These are phyloP conservation scores for Dissoconium aciculare DNA, from an alignment of 2,329 filamentous ascomycete genomes.

Conservation along the genomic window DNA sequence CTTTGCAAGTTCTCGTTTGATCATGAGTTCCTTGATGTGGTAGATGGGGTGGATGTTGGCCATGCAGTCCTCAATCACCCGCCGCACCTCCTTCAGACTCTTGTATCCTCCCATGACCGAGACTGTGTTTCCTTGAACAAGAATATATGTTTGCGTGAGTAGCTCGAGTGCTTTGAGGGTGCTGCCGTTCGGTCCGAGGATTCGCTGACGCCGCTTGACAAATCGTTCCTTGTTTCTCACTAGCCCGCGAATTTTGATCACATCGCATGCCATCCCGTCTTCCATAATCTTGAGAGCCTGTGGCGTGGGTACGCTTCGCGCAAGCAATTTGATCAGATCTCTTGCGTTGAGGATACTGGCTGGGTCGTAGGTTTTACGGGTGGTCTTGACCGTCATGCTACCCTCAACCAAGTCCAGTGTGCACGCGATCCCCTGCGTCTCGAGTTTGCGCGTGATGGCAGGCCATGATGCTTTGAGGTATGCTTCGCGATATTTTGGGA, in stretches of 20 bases:
- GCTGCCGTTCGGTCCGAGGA: conserved; percentile 78
- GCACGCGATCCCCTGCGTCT: conserved; percentile 78
- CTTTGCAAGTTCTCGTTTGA: conserved; percentile 80
- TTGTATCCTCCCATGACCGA: conserved; percentile 84
- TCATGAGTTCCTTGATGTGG: conserved; percentile 92
- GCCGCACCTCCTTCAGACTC: conserved; percentile 78
- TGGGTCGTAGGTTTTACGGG: conserved; percentile 78
- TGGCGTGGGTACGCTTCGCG: conserved; percentile 79
- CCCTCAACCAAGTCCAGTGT: conserved; percentile 90
- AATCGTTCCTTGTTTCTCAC: conserved; percentile 92
- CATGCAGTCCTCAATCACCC: conserved; percentile 92
- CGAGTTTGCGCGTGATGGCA: conserved; percentile 69
- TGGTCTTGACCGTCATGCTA: conserved; percentile 93
- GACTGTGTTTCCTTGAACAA: conserved; percentile 95
- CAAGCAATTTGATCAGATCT: conserved; percentile 84
- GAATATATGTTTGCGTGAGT: conserved; percentile 77
- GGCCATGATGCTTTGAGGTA: conserved; percentile 92
- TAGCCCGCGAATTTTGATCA: conserved; percentile 86
- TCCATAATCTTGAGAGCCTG: conserved; percentile 90
- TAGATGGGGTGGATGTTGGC: conserved; percentile 79
- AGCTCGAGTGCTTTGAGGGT: conserved; percentile 91
- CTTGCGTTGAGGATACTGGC: conserved; percentile 85
- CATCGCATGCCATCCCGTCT: conserved; percentile 79
- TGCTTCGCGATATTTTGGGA: conserved; percentile 91
- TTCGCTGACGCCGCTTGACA: conserved; percentile 82